Base-by-base conservation (phyloP, 768 basidiomycete genomes). In the Rhodocollybia butyracea region DNA sequence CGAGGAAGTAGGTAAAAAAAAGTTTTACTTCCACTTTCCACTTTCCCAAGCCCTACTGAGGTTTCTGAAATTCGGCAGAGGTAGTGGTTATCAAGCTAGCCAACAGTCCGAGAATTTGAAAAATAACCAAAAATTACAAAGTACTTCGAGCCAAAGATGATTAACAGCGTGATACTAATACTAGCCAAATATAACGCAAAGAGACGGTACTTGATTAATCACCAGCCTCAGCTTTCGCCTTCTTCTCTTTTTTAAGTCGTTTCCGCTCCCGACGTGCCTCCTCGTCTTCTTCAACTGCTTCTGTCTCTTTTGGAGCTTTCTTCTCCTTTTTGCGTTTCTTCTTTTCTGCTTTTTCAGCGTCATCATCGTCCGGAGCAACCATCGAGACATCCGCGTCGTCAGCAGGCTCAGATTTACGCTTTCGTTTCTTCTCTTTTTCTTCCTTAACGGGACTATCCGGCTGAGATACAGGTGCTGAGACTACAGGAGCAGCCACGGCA, bases 341-440 rank as follows among this genome's bases (percentile, higher is more conserved):
- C 59, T 77, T 80, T 65, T 88, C 86, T 2, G 75, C 72, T 59
- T 75, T 78, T 4, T 82, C 84, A 8, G 68, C 72, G 21, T 73
- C 80, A 17, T 75, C 79, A 24, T 68, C 74, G 13, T 60, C 77
- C 38, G 63, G 71, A 22, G 66, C 66, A 0, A 66, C 70, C 66
- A 77, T 73, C 12, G 80, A 70, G 22, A 76, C 70, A 53, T 79
- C 75, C 24, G 63, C 70, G 15, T 70, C 74, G 17, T 66, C 76
- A 21, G 56, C 68, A 7, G 66, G 77, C 59, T 85, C 87, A 1
- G 85, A 86, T 65, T 89, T 89, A 46, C 89, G 83, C 69, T 92
- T 93, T 51, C 91, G 83, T 67, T 96, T 95, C 74, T 91, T 90
- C 66, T 92, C 89, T 66, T 85, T 86, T 26, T 82, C 77, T 64